Conservation (phyloP, 768 basidiomycete genomes). For the Pholiota microspora region DNA sequence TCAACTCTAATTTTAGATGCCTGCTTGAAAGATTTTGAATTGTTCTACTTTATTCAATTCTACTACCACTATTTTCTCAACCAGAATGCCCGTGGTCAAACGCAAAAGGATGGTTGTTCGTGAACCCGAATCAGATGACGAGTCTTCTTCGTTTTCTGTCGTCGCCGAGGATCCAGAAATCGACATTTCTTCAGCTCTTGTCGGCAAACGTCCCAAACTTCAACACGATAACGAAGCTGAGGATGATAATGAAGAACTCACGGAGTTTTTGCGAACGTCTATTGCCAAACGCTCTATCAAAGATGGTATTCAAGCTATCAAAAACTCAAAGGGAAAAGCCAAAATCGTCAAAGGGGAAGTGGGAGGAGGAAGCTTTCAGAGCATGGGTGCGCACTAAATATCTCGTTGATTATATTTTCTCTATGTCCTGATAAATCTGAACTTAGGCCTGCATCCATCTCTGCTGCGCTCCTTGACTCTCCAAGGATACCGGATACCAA, state of each 20-base stretch:
- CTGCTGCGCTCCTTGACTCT: conserved; percentile 82
- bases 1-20: no score
- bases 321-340: conserved; percentile 71
- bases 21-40: not conserved
- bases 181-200: conserved; percentile 64
- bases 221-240: conserved; percentile 40
- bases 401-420: not conserved
- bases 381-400: conserved; percentile 72
- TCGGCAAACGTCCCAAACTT: conserved; percentile 41
- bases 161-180: conserved; percentile 30
- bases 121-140: conserved; percentile 4
- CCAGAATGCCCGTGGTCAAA: conserved; percentile 16
- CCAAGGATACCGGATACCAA: conserved; percentile 94
- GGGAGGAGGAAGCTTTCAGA: conserved; percentile 94
- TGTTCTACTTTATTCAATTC: not conserved
- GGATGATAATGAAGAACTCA: conserved; percentile 60
- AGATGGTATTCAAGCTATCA: conserved; percentile 72
- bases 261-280: conserved; percentile 63
- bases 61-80: not conserved
- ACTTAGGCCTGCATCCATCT: conserved; percentile 77
- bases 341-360: conserved; percentile 74
- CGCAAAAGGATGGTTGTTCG: conserved; percentile 11
- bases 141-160: conserved; percentile 11
- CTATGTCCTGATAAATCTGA: not conserved
- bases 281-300: conserved; percentile 74